phyloP scores from a whole-genome alignment of 176 grass and related monocot species.

The Panicum miliaceum region DNA sequence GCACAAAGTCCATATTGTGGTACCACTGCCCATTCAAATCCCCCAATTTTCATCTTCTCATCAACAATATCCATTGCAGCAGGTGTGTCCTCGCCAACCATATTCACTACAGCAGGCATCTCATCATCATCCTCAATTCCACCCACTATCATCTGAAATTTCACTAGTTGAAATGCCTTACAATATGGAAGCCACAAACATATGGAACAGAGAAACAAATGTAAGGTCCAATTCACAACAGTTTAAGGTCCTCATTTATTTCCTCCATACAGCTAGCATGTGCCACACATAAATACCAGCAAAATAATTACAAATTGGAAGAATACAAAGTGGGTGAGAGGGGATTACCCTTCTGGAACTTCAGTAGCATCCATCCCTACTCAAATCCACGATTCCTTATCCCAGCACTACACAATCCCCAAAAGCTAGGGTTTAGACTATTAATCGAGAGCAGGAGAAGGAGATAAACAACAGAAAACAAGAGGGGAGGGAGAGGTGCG shows the following conservation, averaged over 20 bases:
- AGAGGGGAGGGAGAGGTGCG: no score
- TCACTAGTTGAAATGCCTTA: background rate
- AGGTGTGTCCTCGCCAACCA: background rate
- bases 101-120: background rate
- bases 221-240: no score
- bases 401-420: background rate
- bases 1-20: slow-evolving; percentile 4
- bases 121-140: background rate
- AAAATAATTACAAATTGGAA: background rate
- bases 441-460: no score
- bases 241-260: background rate
- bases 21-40: background rate
- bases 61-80: background rate
- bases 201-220: no score
- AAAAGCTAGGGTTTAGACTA: background rate
- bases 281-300: background rate
- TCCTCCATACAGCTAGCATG: background rate
- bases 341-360: background rate
- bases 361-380: background rate
- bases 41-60: background rate
- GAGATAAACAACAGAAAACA: no score
- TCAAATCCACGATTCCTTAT: background rate
- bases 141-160: background rate
- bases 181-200: no score
- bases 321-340: background rate